Evolutionary conservation across 2,329 filamentous ascomycete species (phyloP).

Genomic region (Ophiostoma novo-ulmi): DNA sequence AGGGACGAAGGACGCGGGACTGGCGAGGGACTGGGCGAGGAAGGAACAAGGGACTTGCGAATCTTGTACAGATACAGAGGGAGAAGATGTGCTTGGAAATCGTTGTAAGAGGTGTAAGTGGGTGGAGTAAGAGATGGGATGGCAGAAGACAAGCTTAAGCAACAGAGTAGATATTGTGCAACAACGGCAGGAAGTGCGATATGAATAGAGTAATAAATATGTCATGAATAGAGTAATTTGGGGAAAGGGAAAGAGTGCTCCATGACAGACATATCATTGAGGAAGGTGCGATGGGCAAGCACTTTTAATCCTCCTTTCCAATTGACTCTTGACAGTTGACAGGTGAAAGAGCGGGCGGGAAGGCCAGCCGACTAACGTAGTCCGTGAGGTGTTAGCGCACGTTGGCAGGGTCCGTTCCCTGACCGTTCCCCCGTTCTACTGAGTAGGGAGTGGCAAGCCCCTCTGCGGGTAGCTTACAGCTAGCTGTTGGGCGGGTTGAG

Average conservation of each 20-base stretch:
- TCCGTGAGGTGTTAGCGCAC: conserved; percentile 18
- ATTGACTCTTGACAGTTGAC: neutral
- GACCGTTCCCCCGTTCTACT: neutral
- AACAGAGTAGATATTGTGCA: neutral
- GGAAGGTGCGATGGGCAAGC: neutral
- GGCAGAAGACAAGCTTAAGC: neutral
- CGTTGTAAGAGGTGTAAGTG: conserved; percentile 11
- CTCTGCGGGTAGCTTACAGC: conserved; percentile 1
- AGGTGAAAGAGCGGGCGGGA: conserved; percentile 19
- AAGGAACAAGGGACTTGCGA: neutral
- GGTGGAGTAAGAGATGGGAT: neutral
- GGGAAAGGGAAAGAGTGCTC: neutral
- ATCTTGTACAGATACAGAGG: neutral
- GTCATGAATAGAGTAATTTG: too few relatives aligned
- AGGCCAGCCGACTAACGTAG: conserved; percentile 21
- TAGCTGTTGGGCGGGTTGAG: neutral
- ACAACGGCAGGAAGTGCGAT: neutral
- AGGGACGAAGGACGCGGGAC: neutral
- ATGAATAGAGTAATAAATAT: too few relatives aligned
- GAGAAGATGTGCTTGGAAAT: neutral
- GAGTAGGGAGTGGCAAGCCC: neutral
- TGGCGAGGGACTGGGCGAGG: neutral
- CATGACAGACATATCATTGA: neutral
- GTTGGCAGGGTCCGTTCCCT: conserved; percentile 11
- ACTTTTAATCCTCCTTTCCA: neutral